Evolutionary conservation across 495 filamentous ascomycete species (phyloP), one percentile per base, ranked within the genome.

Genomic region (Penicillium flavigenum): DNA sequence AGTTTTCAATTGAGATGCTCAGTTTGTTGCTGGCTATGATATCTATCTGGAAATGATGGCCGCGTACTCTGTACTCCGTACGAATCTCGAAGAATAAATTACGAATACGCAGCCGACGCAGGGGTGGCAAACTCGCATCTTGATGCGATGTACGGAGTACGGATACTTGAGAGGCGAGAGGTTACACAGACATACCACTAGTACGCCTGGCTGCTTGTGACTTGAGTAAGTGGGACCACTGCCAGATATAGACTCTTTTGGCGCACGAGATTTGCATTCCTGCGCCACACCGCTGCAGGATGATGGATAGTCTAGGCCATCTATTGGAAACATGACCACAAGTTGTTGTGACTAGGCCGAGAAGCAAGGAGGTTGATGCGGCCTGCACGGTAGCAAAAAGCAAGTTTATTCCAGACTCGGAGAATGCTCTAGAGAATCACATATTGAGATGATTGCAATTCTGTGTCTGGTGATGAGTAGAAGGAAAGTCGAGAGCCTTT

Each of bases 1-100:
- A 27, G 9, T 47, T 27, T 29, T 47, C 31, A 62, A 58, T 58
- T 22, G 29, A 58, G 44, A 53, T 57, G 32, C 27, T 54, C 38
- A 19, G 38, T 8, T 32, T 32, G 39, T 51, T 39, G 43, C 26
- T 47, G 46, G 2, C 20, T 32, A 19, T 20, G 39, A 31, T 51
- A 24, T 38, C 5, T 53, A 4, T 26, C 16, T 52, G 24, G 14
- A 6, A 50, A 14, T 20, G 19, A 38, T 19, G 36, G 16, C 16
- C 7, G 4, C 14, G 32, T 36, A 34, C 11, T 11, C 3, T 12
- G 31, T 22, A 7, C 17, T 36, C 29, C 11, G 9, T 24, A 50
- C 14, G 9, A 17, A 8, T 9, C 29, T 17, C 24, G 47, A 6
- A 39, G 4, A n/a, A 16, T 31, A 6, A 9, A 4, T 19, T 12